Evolutionary conservation across 305 asterid genomes (phyloP).

Genomic region (Fraxinus angustifolia): DNA sequence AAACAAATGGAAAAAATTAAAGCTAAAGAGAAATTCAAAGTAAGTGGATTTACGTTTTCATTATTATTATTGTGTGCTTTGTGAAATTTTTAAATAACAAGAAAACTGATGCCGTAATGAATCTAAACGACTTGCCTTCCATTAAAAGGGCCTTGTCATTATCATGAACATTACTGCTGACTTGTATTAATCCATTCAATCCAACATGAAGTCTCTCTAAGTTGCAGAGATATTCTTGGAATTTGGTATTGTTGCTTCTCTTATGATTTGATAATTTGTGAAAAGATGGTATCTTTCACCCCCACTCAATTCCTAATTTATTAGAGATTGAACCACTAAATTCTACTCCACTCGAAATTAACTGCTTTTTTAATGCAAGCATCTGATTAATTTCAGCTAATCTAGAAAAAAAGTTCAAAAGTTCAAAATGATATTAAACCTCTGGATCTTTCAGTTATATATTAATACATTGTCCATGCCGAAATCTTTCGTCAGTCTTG

Average conservation of each 20-base stretch:
- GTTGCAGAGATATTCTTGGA: not conserved
- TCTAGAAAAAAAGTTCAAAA: not conserved
- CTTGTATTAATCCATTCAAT: not conserved
- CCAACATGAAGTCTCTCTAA: not conserved
- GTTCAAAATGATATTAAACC: not conserved
- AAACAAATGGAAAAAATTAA: conserved; percentile 77
- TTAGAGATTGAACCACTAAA: not conserved
- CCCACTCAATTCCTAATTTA: not conserved
- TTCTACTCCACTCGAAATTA: not conserved
- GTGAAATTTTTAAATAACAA: not conserved
- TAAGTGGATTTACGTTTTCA: conserved; percentile 33
- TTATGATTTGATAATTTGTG: not conserved
- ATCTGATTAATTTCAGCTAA: not conserved
- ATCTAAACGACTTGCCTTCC: not conserved
- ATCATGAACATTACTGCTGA: not conserved
- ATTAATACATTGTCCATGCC: not conserved
- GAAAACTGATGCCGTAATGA: not conserved
- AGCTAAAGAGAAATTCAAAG: conserved; percentile 64
- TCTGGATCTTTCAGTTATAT: not conserved
- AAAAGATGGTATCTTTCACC: conserved; percentile 6
- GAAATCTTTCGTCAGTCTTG: not conserved
- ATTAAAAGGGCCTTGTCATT: not conserved
- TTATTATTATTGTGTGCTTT: not conserved
- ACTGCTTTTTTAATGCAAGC: not conserved
- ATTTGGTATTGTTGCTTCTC: not conserved